Percentiles rank a stretch among this genome's conserved stretches.
phyloP scores from a whole-genome alignment of 352 stramenopile genomes.

The Globisporangium apiculatum region DNA sequence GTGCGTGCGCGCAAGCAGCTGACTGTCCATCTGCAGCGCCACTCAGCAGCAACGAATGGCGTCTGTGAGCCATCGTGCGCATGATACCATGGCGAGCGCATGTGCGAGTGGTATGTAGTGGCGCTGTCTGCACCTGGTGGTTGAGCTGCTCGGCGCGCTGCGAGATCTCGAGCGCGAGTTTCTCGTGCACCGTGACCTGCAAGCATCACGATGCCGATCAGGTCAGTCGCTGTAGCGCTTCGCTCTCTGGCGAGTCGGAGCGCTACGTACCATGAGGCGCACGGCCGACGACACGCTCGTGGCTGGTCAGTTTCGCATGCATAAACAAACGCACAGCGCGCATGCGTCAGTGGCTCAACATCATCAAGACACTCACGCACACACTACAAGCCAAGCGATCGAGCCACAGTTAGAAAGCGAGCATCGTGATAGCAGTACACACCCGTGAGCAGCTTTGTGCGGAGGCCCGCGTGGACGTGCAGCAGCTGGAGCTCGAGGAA shows the following conservation, averaged over 20 bases:
- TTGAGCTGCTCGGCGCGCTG: conserved; percentile 36
- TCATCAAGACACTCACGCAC: too few relatives aligned
- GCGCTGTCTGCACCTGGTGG: conserved; percentile 18
- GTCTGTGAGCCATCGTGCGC: too few relatives aligned
- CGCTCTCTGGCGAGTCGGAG: neutral
- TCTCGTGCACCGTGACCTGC: conserved; percentile 52
- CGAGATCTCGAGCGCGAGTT: conserved; percentile 38
- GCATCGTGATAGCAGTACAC: neutral
- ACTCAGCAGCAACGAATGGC: neutral
- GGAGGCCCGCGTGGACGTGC: conserved; percentile 27
- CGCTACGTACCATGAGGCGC: conserved; percentile 39
- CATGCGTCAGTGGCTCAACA: too few relatives aligned
- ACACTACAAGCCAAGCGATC: too few relatives aligned
- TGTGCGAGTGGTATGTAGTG: neutral
- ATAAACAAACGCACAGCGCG: too few relatives aligned
- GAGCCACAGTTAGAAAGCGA: too few relatives aligned
- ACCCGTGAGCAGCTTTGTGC: conserved; percentile 47
- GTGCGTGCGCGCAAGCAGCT: conserved; percentile 41
- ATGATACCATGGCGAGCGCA: neutral
- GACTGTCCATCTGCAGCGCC: conserved; percentile 27
- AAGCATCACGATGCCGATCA: neutral
- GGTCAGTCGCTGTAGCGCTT: too few relatives aligned
- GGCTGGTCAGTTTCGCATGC: neutral
- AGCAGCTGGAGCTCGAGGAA: conserved; percentile 41
- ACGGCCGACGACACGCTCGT: conserved; percentile 20